phyloP scores from a whole-genome alignment of 23 red algal species.

The Pyropia yezoensis region DNA sequence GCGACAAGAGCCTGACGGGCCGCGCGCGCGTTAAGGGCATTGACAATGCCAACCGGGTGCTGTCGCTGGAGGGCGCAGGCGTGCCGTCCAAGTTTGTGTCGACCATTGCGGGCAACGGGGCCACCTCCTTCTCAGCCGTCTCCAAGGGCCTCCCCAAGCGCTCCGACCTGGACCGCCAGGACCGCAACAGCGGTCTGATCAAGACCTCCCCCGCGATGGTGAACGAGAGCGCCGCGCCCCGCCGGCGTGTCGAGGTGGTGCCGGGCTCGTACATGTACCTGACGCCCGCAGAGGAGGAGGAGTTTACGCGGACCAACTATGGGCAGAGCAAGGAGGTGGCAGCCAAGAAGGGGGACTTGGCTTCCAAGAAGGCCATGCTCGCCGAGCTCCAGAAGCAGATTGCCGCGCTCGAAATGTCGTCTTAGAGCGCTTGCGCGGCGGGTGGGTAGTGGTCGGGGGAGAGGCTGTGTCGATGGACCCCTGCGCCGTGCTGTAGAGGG shows the following conservation, averaged over 20 bases:
- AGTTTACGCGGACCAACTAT: not conserved
- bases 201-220: not conserved
- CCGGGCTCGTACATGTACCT: constrained; percentile 58
- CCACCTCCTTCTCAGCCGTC: constrained; percentile 29
- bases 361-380: constrained; percentile 41
- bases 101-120: constrained; percentile 15
- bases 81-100: constrained; percentile 36
- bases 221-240: constrained; percentile 17
- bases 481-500: too few species aligned
- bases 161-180: constrained; percentile 38
- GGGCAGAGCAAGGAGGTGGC: constrained; percentile 19
- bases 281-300: constrained; percentile 13
- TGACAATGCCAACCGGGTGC: constrained; percentile 47
- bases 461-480: too few species aligned
- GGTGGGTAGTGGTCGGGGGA: too few species aligned
- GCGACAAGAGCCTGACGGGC: constrained; percentile 35
- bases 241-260: constrained; percentile 32
- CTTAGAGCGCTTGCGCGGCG: too few species aligned
- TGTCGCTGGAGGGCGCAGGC: constrained; percentile 67
- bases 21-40: constrained; percentile 18
- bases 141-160: constrained; percentile 44
- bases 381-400: not conserved
- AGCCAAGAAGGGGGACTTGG: constrained; percentile 24
- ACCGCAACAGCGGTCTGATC: not conserved
- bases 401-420: too few species aligned